Conservation (phyloP, 495 filamentous ascomycete genomes). For the Polyplosphaeria fusca region DNA sequence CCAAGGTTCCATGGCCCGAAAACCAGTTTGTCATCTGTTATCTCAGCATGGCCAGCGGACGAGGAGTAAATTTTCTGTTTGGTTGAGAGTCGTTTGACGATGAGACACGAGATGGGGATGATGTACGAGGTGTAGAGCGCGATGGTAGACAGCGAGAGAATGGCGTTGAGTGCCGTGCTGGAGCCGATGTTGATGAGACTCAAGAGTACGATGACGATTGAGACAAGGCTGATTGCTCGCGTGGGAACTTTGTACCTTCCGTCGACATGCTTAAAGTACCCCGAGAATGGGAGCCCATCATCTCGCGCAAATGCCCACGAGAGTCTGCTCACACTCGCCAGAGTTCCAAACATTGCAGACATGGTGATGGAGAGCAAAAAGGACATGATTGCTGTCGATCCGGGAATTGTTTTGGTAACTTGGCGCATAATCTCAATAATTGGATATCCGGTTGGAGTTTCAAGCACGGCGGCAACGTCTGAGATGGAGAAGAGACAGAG, state of each 20-base stretch:
- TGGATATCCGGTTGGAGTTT: slow-evolving; percentile 46
- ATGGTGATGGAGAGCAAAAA: slow-evolving; percentile 39
- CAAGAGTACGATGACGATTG: slow-evolving; percentile 41
- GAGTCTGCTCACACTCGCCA: slow-evolving; percentile 15
- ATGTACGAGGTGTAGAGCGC: slow-evolving; percentile 27
- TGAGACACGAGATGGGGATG: slow-evolving; percentile 26
- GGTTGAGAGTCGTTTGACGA: background rate
- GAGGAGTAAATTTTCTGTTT: background rate
- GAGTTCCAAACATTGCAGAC: background rate
- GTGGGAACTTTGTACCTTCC: slow-evolving; percentile 39
- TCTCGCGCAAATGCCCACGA: slow-evolving; percentile 24
- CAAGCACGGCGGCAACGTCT: slow-evolving; percentile 12
- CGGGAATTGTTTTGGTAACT: slow-evolving; percentile 44
- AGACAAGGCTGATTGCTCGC: slow-evolving; percentile 42
- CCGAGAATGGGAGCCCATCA: slow-evolving; percentile 15
- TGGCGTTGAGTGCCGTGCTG: slow-evolving; percentile 27
- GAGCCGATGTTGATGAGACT: slow-evolving; percentile 26
- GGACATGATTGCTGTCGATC: slow-evolving; percentile 45
- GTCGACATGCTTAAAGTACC: slow-evolving; percentile 36
- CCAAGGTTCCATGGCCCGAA: slow-evolving; percentile 9
- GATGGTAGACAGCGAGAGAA: slow-evolving; percentile 22
- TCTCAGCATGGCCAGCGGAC: background rate
- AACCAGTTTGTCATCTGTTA: background rate
- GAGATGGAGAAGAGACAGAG: slow-evolving; percentile 9
- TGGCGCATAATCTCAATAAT: slow-evolving; percentile 52